Conservation (phyloP, 2,329 filamentous ascomycete genomes). For the Fusarium robinianum region DNA sequence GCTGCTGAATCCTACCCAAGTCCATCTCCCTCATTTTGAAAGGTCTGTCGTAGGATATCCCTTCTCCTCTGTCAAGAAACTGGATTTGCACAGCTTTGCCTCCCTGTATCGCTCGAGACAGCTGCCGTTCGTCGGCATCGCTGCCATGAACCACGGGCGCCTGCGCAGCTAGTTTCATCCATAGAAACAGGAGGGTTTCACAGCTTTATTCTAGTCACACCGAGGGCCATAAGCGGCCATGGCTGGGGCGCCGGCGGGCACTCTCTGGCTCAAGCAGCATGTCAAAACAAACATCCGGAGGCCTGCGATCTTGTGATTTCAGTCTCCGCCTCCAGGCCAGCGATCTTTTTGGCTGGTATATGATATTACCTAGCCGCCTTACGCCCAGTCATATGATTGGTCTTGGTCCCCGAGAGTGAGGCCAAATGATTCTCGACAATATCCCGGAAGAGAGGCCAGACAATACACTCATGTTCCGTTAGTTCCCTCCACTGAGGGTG, state of each 20-base stretch:
- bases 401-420: background rate
- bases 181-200: slow-evolving; percentile 21
- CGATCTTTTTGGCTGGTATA: too few species aligned
- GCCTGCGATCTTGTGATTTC: background rate
- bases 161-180: slow-evolving; percentile 27
- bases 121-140: slow-evolving; percentile 13
- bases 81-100: slow-evolving; percentile 5
- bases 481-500: background rate
- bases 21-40: too few species aligned
- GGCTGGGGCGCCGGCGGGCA: background rate
- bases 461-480: too few species aligned
- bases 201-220: too few species aligned
- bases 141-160: slow-evolving; percentile 27
- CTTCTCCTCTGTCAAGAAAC: too few species aligned
- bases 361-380: too few species aligned
- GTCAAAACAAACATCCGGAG: background rate
- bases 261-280: background rate
- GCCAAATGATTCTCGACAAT: background rate
- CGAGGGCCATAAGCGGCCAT: too few species aligned
- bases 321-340: background rate
- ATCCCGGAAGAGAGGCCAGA: too few species aligned
- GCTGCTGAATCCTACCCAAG: too few species aligned
- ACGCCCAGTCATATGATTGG: too few species aligned
- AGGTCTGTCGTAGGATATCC: too few species aligned
- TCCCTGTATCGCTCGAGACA: slow-evolving; percentile 13